These are phyloP conservation scores for Pisolithus sp. DNA, from an alignment of 768 basidiomycete genomes.

Conservation along the genomic window DNA sequence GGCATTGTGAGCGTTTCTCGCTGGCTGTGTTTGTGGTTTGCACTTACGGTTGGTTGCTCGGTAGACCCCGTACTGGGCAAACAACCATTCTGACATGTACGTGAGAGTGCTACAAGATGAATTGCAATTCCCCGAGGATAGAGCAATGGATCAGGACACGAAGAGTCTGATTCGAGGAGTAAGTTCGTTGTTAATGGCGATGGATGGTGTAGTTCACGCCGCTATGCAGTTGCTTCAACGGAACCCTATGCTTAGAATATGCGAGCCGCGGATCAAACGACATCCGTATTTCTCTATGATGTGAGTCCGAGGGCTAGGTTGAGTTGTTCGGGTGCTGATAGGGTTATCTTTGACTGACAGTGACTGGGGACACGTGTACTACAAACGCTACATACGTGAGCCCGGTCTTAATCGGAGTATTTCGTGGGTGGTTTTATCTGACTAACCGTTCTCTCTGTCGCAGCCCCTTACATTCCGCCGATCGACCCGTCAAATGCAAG, in stretches of 20 bases:
- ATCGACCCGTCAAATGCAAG: slow-evolving; percentile 88
- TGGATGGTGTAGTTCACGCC: slow-evolving; percentile 4
- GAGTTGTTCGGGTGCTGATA: slow-evolving; percentile 8
- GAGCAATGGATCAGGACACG: slow-evolving; percentile 90
- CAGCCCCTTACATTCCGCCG: slow-evolving; percentile 89
- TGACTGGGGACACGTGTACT: slow-evolving; percentile 92
- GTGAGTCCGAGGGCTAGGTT: slow-evolving; percentile 36
- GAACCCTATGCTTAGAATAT: slow-evolving; percentile 84
- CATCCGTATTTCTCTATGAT: slow-evolving; percentile 96
- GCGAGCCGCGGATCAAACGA: slow-evolving; percentile 88
- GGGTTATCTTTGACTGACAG: slow-evolving; percentile 33
- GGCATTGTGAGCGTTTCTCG: slow-evolving; percentile 66
- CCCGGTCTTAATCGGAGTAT: slow-evolving; percentile 16
- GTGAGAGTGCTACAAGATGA: slow-evolving; percentile 88
- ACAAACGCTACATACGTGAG: slow-evolving; percentile 89
- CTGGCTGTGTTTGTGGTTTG: slow-evolving; percentile 10
- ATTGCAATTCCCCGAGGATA: slow-evolving; percentile 81
- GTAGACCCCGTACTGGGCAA: slow-evolving; percentile 89
- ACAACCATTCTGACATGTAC: slow-evolving; percentile 94
- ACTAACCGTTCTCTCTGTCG: slow-evolving; percentile 7
- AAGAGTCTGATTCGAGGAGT: slow-evolving; percentile 94
- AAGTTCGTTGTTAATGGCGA: slow-evolving; percentile 26
- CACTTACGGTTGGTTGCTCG: slow-evolving; percentile 8
- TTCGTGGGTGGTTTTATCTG: slow-evolving; percentile 1
- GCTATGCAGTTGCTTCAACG: slow-evolving; percentile 75